Conservation (phyloP, 129 eudicot species). For the Lonicera japonica region DNA sequence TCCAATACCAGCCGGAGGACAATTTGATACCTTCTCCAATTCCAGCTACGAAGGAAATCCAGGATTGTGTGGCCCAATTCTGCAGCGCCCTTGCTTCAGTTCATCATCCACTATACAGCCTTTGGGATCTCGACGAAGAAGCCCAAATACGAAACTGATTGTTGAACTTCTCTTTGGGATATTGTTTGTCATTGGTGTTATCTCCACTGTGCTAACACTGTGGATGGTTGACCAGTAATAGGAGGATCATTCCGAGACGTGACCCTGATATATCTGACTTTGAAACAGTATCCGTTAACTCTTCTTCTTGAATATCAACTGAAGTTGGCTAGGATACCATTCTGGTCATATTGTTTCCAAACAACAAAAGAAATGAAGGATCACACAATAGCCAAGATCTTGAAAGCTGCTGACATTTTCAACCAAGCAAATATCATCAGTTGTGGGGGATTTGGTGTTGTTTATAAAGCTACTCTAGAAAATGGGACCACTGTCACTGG, state of each 20-base stretch:
- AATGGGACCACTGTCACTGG: conserved; percentile 63
- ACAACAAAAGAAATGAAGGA: conserved; percentile 47
- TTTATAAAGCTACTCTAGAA: conserved; percentile 61
- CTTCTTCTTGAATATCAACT: conserved; percentile 36
- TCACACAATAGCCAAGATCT: conserved; percentile 48
- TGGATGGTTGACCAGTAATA: conserved; percentile 62
- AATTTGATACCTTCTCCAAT: conserved; percentile 53
- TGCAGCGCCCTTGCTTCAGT: conserved; percentile 36
- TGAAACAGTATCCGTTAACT: conserved; percentile 44
- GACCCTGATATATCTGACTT: conserved; percentile 44
- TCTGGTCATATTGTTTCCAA: conserved; percentile 52
- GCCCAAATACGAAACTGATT: conserved; percentile 51
- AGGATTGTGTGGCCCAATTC: conserved; percentile 48
- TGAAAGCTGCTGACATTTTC: conserved; percentile 77
- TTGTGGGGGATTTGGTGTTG: conserved; percentile 83
- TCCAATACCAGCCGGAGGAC: conserved; percentile 63
- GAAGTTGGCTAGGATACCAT: conserved; percentile 55
- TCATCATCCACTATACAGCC: conserved; percentile 13
- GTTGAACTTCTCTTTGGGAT: conserved; percentile 51
- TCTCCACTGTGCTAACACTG: conserved; percentile 40
- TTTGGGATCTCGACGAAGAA: conserved; percentile 16
- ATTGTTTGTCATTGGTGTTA: conserved; percentile 47
- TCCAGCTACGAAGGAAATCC: conserved; percentile 48
- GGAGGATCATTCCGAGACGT: conserved; percentile 57
- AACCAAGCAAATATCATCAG: conserved; percentile 74